These are phyloP conservation scores for Apiospora marii DNA, from an alignment of 2,329 filamentous ascomycete genomes.

Conservation along the genomic window DNA sequence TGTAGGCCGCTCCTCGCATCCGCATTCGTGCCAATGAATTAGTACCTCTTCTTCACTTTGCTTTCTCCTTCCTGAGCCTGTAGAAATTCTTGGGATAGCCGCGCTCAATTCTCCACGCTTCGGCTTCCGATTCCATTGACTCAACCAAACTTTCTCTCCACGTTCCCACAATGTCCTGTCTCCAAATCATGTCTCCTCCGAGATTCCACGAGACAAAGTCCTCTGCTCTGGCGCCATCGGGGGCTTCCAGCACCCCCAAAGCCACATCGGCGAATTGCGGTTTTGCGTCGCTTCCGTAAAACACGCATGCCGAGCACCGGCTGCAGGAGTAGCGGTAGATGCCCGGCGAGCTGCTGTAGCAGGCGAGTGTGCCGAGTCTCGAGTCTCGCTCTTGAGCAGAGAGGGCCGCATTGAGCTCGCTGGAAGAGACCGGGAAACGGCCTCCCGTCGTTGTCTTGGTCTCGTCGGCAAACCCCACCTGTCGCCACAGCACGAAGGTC, in stretches of 20 bases:
- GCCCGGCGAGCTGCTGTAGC: constrained; percentile 52
- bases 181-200: constrained; percentile 43
- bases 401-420: constrained; percentile 46
- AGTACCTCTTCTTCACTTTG: not conserved
- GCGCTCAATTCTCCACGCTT: constrained; percentile 45
- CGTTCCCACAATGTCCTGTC: constrained; percentile 47
- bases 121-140: constrained; percentile 42
- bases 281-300: constrained; percentile 51
- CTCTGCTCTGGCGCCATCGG: constrained; percentile 56
- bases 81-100: constrained; percentile 45
- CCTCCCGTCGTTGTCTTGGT: not conserved
- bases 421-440: constrained; percentile 41
- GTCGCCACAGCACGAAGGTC: constrained; percentile 50
- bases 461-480: constrained; percentile 45
- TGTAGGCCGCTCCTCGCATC: not conserved
- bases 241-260: constrained; percentile 52
- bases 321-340: constrained; percentile 59
- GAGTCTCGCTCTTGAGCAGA: constrained; percentile 41
- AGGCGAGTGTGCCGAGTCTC: constrained; percentile 51
- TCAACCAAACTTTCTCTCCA: constrained; percentile 49
- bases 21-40: not conserved
- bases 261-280: constrained; percentile 52
- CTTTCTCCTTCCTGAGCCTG: constrained; percentile 34
- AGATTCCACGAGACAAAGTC: constrained; percentile 51
- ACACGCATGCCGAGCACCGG: constrained; percentile 54